Conservation (phyloP, 176 grass and related monocot genomes). For the Areca catechu region DNA sequence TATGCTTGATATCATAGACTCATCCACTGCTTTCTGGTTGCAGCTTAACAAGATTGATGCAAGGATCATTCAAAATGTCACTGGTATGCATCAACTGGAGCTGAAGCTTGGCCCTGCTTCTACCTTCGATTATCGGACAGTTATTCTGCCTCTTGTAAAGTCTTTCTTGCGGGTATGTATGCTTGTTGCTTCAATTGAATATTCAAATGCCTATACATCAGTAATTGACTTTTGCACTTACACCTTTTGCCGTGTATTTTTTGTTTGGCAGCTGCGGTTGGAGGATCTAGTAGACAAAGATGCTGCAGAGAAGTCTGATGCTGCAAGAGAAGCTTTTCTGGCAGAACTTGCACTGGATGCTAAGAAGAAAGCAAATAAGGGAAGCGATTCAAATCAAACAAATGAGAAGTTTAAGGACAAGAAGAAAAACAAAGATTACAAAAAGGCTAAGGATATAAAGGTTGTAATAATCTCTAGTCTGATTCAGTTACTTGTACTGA, state of each 20-base stretch:
- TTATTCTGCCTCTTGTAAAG: conserved; percentile 67
- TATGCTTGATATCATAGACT: conserved; percentile 8
- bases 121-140: conserved; percentile 55
- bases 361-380: conserved; percentile 59
- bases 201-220: no score
- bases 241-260: neutral
- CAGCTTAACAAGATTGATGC: conserved; percentile 82
- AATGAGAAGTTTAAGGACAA: conserved; percentile 80
- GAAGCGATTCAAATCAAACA: conserved; percentile 44
- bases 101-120: conserved; percentile 52
- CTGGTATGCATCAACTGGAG: conserved; percentile 49
- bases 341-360: conserved; percentile 89
- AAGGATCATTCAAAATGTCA: conserved; percentile 59
- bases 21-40: conserved; percentile 20
- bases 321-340: conserved; percentile 85
- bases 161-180: conserved; percentile 61
- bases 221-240: neutral
- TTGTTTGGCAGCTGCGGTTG: conserved; percentile 48
- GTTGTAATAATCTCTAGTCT: conserved; percentile 24
- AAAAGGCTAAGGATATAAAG: conserved; percentile 69
- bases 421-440: conserved; percentile 68
- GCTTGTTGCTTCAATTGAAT: no score
- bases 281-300: conserved; percentile 82
- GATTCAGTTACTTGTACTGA: neutral
- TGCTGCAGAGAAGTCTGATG: conserved; percentile 88